Base-by-base conservation (phyloP, 2,329 filamentous ascomycete genomes). In the Xylaria multiplex region DNA sequence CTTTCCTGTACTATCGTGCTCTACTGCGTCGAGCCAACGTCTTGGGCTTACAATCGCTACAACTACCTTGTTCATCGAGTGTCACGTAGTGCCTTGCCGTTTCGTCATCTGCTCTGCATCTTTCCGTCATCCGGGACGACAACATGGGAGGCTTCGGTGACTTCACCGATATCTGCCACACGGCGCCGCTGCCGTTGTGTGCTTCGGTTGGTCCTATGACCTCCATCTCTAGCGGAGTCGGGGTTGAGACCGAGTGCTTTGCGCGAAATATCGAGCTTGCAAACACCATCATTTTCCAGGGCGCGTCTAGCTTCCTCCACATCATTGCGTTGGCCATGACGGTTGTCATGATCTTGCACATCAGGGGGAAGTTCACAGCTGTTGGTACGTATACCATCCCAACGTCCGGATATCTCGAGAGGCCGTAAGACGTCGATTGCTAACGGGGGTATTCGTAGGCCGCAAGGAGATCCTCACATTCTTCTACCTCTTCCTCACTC, bases 281-380 rank as follows among this genome's bases (percentile, higher is more conserved):
- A 72, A 99, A 99, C 82, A 99, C 96, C 46, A 95, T 98, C 82
- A 99, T 99, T 76, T 99, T 99, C 79, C 90, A 98, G 81, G 93
- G 90, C 76, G 96, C 94, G 32, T 90, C 93, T 24, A 93, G 92
- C 68, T 93, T 95, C 76, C 92, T 96, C 82, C 96, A 99, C 80
- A 98, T 99, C 72, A 83, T 91, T 64, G 93, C 95, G 14, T 84
- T 99, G 66, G 83, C 90, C 73, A 97, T 99, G 95, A 96, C 93
- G 3, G 91, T 95, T 8, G 91, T 97, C 75, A 99, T 99, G 96
- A 93, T 99, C 68, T 85, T 99, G 70, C 96, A 99, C 79, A 92
- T 99, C 69, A 88, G 96, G 74, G 95, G 93, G 74, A 99, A 99
- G 82, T 99, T 99, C 80, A 99, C 96, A 24, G 96, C 96, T 75